Conservation (phyloP, 495 filamentous ascomycete genomes). For the Hamigera avellanea region DNA sequence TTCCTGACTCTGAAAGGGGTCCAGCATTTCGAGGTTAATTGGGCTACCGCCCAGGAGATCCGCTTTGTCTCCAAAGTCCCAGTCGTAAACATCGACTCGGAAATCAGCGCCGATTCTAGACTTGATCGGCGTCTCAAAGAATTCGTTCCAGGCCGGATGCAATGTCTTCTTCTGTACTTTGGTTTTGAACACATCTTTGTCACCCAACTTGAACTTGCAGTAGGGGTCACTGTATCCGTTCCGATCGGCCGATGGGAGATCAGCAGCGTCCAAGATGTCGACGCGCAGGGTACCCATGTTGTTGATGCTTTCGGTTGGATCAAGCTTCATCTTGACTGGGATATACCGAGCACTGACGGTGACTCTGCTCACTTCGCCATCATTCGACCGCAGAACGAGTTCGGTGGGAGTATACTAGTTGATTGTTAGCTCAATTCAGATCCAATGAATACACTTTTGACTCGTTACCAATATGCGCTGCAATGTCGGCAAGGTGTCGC, state of each 20-base stretch:
- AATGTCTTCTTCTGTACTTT: slow-evolving; percentile 94
- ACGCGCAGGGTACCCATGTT: slow-evolving; percentile 92
- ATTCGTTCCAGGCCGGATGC: slow-evolving; percentile 90
- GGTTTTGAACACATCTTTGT: slow-evolving; percentile 80
- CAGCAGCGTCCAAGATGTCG: slow-evolving; percentile 75
- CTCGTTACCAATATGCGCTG: slow-evolving; percentile 63
- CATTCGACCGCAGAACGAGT: slow-evolving; percentile 60
- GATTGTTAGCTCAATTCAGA: slow-evolving; percentile 9
- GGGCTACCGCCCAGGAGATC: slow-evolving; percentile 68
- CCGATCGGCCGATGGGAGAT: slow-evolving; percentile 84
- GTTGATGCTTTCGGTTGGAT: slow-evolving; percentile 93
- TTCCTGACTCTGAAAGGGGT: slow-evolving; percentile 70
- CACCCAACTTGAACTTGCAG: slow-evolving; percentile 86
- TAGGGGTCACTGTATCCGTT: slow-evolving; percentile 96
- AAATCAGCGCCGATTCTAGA: slow-evolving; percentile 82
- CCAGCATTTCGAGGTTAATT: slow-evolving; percentile 74
- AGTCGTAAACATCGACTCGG: slow-evolving; percentile 78
- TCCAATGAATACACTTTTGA: too few species aligned
- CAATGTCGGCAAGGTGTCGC: slow-evolving; percentile 74
- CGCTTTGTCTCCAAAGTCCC: slow-evolving; percentile 86
- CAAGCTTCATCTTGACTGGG: slow-evolving; percentile 83
- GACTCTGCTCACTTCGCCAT: slow-evolving; percentile 68
- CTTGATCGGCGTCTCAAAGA: slow-evolving; percentile 72
- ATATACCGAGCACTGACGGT: slow-evolving; percentile 90
- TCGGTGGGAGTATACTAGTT: slow-evolving; percentile 75